These are phyloP conservation scores for Colletotrichum sp. DNA, from an alignment of 2,329 filamentous ascomycete species.

Conservation along the genomic window DNA sequence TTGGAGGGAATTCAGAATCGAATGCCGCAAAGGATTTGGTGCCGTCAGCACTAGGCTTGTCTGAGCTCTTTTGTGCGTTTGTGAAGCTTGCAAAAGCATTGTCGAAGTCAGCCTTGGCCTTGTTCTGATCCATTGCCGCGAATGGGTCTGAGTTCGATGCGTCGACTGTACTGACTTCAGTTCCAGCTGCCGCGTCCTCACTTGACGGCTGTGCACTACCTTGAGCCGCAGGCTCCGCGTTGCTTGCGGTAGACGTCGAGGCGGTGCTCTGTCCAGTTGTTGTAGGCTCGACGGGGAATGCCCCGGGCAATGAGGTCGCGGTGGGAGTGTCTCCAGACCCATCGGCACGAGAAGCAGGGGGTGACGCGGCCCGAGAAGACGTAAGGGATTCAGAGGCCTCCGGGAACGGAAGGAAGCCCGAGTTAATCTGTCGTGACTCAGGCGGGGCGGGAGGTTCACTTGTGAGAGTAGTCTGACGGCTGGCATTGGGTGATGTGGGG, in stretches of 20 bases:
- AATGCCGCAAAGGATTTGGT: constrained; percentile 57
- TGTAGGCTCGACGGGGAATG: constrained; percentile 41
- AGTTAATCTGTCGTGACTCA: constrained; percentile 78
- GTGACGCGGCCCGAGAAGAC: constrained; percentile 79
- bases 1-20: constrained; percentile 87
- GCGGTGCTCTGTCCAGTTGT: constrained; percentile 37
- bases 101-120: constrained; percentile 82
- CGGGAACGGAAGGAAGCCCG: constrained; percentile 75
- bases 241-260: constrained; percentile 34
- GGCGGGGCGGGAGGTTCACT: constrained; percentile 65
- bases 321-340: constrained; percentile 50
- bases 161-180: not conserved
- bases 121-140: constrained; percentile 54
- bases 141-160: constrained; percentile 51
- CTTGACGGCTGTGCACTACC: constrained; percentile 24
- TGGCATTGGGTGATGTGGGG: constrained; percentile 63
- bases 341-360: constrained; percentile 62
- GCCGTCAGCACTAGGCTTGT: constrained; percentile 44
- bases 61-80: constrained; percentile 54
- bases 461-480: constrained; percentile 63
- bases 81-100: constrained; percentile 81
- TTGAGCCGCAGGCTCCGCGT: constrained; percentile 30
- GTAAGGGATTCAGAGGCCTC: constrained; percentile 70
- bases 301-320: constrained; percentile 29
- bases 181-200: constrained; percentile 4